These are phyloP conservation scores for Umbilicaria muhlenbergii DNA, from an alignment of 495 filamentous ascomycete genomes.

Conservation along the genomic window DNA sequence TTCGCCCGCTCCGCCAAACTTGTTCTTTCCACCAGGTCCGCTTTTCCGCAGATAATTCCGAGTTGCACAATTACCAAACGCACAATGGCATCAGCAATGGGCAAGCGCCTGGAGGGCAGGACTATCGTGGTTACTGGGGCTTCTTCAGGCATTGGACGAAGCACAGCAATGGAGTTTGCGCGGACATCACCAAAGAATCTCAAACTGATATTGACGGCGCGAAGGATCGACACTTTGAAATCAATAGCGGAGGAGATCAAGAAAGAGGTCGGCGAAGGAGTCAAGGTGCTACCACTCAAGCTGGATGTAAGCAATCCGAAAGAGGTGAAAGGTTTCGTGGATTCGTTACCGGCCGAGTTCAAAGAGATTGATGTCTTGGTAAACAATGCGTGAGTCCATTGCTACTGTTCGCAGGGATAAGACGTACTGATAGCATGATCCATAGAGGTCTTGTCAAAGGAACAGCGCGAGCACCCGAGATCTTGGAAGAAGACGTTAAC, in stretches of 20 bases:
- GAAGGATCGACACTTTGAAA: slow-evolving; percentile 62
- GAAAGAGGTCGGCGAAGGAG: slow-evolving; percentile 63
- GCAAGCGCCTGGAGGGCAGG: slow-evolving; percentile 82
- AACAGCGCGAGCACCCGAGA: slow-evolving; percentile 72
- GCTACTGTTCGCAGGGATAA: not conserved
- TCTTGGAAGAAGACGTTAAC: slow-evolving; percentile 67
- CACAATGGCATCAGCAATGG: slow-evolving; percentile 61
- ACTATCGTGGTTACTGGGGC: slow-evolving; percentile 88
- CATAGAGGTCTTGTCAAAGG: slow-evolving; percentile 71
- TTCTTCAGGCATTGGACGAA: slow-evolving; percentile 80
- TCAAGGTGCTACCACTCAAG: slow-evolving; percentile 65
- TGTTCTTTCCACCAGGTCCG: too few species aligned
- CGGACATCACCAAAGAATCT: slow-evolving; percentile 66
- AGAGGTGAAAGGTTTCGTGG: slow-evolving; percentile 62
- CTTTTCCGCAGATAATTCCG: not conserved
- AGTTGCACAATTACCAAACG: not conserved
- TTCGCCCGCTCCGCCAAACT: too few species aligned
- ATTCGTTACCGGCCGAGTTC: slow-evolving; percentile 62
- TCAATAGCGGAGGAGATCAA: slow-evolving; percentile 64
- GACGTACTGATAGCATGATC: not conserved
- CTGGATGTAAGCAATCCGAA: slow-evolving; percentile 75
- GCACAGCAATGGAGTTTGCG: slow-evolving; percentile 82
- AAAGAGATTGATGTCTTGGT: slow-evolving; percentile 79
- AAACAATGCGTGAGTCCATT: slow-evolving; percentile 75
- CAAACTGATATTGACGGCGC: slow-evolving; percentile 74